Evolutionary conservation across 306 rosid genomes (phyloP).

Genomic region (Citrullus amarus): DNA sequence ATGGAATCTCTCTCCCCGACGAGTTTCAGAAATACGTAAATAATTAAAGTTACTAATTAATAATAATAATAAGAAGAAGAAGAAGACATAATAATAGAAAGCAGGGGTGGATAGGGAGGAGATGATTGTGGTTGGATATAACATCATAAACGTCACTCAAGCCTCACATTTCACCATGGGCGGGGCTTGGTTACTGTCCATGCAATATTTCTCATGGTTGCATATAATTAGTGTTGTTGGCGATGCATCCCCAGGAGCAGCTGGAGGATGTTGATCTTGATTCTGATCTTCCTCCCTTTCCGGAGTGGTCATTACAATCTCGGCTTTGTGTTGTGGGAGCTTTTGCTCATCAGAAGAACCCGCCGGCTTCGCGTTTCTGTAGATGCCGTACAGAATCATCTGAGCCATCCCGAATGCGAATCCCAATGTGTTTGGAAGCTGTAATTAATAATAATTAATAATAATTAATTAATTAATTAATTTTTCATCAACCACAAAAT

Average conservation of each 20-base stretch:
- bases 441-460: neutral
- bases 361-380: constrained; percentile 33
- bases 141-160: neutral
- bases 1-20: neutral
- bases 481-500: no score
- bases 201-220: neutral
- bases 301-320: neutral
- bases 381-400: constrained; percentile 62
- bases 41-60: neutral
- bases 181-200: neutral
- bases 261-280: neutral
- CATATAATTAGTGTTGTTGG: neutral
- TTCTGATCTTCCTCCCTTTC: neutral
- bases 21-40: neutral
- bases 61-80: no score
- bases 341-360: constrained; percentile 13
- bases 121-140: neutral
- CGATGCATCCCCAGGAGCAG: neutral
- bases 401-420: constrained; percentile 79
- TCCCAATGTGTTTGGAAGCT: constrained; percentile 82
- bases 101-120: neutral
- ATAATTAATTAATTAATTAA: no score
- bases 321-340: constrained; percentile 39
- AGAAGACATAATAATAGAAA: neutral
- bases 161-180: neutral